These are phyloP conservation scores for Dactylellina drechsleri DNA, from an alignment of 2,329 filamentous ascomycete genomes.

Conservation along the genomic window DNA sequence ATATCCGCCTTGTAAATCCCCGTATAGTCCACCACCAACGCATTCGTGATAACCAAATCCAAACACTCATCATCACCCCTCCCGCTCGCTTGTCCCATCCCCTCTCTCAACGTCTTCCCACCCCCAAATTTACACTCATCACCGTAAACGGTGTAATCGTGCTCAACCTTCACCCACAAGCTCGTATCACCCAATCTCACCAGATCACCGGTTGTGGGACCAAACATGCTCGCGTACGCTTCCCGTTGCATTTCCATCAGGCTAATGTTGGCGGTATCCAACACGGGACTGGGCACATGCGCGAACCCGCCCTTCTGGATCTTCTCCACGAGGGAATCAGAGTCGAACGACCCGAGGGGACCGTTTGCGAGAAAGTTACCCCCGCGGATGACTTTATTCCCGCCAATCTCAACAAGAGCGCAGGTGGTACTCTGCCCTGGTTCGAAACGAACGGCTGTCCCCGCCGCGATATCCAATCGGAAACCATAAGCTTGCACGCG, in stretches of 20 bases:
- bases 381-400: conserved; percentile 80
- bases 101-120: conserved; percentile 90
- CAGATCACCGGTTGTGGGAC: conserved; percentile 87
- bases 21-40: conserved; percentile 86
- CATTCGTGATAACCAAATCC: conserved; percentile 89
- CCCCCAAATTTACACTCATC: conserved; percentile 97
- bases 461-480: conserved; percentile 87
- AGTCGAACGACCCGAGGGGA: conserved; percentile 71
- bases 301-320: conserved; percentile 80
- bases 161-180: conserved; percentile 89
- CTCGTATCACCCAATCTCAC: conserved; percentile 84
- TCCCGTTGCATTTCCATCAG: conserved; percentile 77
- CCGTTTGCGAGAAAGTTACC: conserved; percentile 84
- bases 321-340: conserved; percentile 73
- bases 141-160: conserved; percentile 83
- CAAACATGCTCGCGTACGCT: conserved; percentile 88
- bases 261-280: conserved; percentile 65
- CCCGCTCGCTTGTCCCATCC: conserved; percentile 92
- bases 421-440: conserved; percentile 92
- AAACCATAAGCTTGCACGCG: conserved; percentile 83
- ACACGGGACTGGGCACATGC: conserved; percentile 74
- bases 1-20: conserved; percentile 98
- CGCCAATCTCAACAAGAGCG: conserved; percentile 86
- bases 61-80: conserved; percentile 76
- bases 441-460: conserved; percentile 92